Percentiles rank a stretch among this genome's conserved stretches.
Conservation (phyloP, 2,329 filamentous ascomycete species). For the Fusarium pilosicola region DNA sequence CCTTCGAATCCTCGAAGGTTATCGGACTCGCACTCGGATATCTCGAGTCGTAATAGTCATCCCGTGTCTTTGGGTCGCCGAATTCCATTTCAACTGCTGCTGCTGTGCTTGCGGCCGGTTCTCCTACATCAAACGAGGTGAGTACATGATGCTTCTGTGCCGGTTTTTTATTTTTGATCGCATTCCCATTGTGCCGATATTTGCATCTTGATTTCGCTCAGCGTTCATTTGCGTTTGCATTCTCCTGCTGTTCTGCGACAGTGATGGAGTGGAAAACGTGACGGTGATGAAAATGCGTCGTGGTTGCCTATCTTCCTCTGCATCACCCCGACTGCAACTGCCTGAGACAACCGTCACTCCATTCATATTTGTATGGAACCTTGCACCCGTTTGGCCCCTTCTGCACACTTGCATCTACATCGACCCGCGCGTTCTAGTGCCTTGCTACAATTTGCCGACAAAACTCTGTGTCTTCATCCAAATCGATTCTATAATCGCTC, state of each 20-base stretch:
- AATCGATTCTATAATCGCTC: slow-evolving; percentile 6
- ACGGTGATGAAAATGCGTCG: slow-evolving; percentile 19
- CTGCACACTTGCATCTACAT: slow-evolving; percentile 12
- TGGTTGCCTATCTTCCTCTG: slow-evolving; percentile 22
- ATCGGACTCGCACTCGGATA: slow-evolving; percentile 29
- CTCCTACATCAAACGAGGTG: slow-evolving; percentile 32
- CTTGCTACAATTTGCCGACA: slow-evolving; percentile 15
- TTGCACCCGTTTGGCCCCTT: slow-evolving; percentile 4
- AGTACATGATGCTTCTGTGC: slow-evolving; percentile 33
- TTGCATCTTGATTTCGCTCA: background rate
- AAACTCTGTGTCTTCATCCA: slow-evolving; percentile 26
- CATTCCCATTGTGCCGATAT: slow-evolving; percentile 3
- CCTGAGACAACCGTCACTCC: slow-evolving; percentile 18
- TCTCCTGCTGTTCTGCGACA: slow-evolving; percentile 12
- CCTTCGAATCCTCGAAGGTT: slow-evolving; percentile 35
- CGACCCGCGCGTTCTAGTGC: slow-evolving; percentile 11
- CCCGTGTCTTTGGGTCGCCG: slow-evolving; percentile 18
- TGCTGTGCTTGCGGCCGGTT: slow-evolving; percentile 31
- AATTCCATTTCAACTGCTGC: slow-evolving; percentile 20
- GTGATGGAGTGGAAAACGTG: slow-evolving; percentile 6
- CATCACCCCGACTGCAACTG: slow-evolving; percentile 11
- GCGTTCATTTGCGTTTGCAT: background rate
- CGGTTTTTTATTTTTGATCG: slow-evolving; percentile 5
- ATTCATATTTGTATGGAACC: slow-evolving; percentile 3
- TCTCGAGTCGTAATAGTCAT: slow-evolving; percentile 21